Evolutionary conservation across 2,329 filamentous ascomycete genomes (phyloP), one percentile per base, ranked within the genome.

Genomic region (Simplicillium aogashimaense): DNA sequence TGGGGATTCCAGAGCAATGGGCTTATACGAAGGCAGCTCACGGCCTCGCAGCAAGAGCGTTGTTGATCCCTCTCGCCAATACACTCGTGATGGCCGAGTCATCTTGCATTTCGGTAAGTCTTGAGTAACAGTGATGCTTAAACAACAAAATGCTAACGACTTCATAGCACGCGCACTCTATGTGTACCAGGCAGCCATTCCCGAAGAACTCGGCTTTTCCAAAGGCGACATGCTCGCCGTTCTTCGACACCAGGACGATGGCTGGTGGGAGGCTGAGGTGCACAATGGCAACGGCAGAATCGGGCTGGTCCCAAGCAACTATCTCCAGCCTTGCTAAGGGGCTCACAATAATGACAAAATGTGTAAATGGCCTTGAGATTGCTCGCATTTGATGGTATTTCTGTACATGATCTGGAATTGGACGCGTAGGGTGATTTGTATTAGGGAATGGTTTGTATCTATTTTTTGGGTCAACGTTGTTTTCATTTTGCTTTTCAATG

Each of bases 191-290:
- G 88, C 92, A 3, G 90, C 88, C 16, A 98, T 98, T 43, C 87
- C 90, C 0, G 92, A 97, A 58, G 94, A 98, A 63, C 68, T 98
- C 15, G 83, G 84, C 12, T 98, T 98, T 60, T 72, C 73, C 36
- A 98, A 98, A 66, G 89, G 89, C 36, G 94, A 98, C 56, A 79
- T 90, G 43, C 70, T 98, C 12, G 87, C 90, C 2, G 81, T 98
- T 12, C 69, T 95, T 36, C 76, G 89, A 44, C 78, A 94, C 53
- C 92, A 98, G 63, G 92, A 98, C 58, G 92, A 98, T 56, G 92
- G 92, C 15, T 98, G 92, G 92, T 98, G 94, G 92, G 92, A 98
- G 66, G 94, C 94, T 11, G 90, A 95, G 60, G 78, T 95, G 32
- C 85, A 89, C 35, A 81, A 81, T 17, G 71, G 73, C 47, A 74